Conservation (phyloP, 305 asterid species). For the Plantago lanceolata region DNA sequence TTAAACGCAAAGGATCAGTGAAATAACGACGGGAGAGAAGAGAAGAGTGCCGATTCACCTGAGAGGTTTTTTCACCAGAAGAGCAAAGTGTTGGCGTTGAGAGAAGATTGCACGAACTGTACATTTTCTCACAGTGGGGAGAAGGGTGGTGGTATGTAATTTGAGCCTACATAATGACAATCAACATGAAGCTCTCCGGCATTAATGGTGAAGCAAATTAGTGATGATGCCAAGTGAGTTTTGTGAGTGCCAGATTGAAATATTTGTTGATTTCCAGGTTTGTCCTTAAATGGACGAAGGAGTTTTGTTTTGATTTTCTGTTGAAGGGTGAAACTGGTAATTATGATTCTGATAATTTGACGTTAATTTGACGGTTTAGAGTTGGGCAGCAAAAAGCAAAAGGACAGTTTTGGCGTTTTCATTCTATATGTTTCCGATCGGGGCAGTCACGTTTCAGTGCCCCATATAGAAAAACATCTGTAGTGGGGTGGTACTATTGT, state of each 20-base stretch:
- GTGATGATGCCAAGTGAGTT: conserved; percentile 7
- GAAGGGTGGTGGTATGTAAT: not conserved
- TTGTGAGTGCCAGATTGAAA: not conserved
- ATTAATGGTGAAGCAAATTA: not conserved
- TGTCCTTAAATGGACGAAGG: not conserved
- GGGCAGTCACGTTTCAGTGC: too few relatives aligned
- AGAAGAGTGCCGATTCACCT: conserved; percentile 22
- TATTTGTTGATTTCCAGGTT: not conserved
- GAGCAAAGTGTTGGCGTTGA: conserved; percentile 25
- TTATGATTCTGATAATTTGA: too few relatives aligned
- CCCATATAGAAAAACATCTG: too few relatives aligned
- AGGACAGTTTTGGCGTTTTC: too few relatives aligned
- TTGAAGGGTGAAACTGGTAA: not conserved
- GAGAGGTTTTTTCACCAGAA: conserved; percentile 22
- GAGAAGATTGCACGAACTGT: conserved; percentile 37
- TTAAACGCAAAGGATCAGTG: not conserved
- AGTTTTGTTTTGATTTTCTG: not conserved
- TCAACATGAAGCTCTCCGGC: not conserved
- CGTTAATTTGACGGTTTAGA: too few relatives aligned
- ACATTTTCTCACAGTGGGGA: conserved; percentile 33
- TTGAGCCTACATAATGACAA: not conserved
- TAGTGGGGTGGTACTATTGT: too few relatives aligned
- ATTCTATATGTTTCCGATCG: too few relatives aligned
- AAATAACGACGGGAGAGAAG: not conserved
- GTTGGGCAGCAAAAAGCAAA: too few relatives aligned